Evolutionary conservation across 2,329 filamentous ascomycete species (phyloP).

Genomic region (Dothideomycetidae sp.): DNA sequence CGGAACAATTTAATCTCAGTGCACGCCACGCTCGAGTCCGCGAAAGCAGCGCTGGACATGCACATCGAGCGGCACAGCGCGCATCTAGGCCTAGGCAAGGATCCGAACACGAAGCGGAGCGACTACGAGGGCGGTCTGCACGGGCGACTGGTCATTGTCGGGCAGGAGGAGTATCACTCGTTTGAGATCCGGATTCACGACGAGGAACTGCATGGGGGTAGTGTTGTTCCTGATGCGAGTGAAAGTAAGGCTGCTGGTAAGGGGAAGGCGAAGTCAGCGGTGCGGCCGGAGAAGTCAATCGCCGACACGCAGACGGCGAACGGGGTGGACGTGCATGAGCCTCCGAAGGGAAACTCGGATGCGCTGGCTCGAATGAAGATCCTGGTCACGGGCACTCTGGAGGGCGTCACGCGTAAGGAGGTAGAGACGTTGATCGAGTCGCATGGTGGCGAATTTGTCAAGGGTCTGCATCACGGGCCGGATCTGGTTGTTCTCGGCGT

Average conservation of each 20-base stretch:
- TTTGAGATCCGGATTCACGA: slow-evolving; percentile 1
- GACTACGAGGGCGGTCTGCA: neutral
- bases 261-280: neutral
- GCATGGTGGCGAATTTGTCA: slow-evolving; percentile 10
- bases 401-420: slow-evolving; percentile 9
- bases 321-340: slow-evolving; percentile 1
- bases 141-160: slow-evolving; percentile 3
- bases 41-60: neutral
- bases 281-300: neutral
- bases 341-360: slow-evolving; percentile 6
- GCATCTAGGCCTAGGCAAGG: neutral
- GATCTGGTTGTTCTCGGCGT: slow-evolving; percentile 11
- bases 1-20: slow-evolving; percentile 5
- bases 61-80: slow-evolving; percentile 1
- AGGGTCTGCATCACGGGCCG: slow-evolving; percentile 1
- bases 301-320: neutral
- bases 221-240: neutral
- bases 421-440: slow-evolving; percentile 7
- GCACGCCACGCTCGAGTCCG: neutral
- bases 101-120: slow-evolving; percentile 5
- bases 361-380: slow-evolving; percentile 7
- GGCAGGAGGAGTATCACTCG: slow-evolving; percentile 6
- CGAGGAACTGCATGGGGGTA: neutral
- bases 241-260: slow-evolving; percentile 2
- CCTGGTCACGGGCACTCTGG: slow-evolving; percentile 10